Evolutionary conservation across 352 stramenopile species (phyloP).

Genomic region (Globisporangium carolinianum): DNA sequence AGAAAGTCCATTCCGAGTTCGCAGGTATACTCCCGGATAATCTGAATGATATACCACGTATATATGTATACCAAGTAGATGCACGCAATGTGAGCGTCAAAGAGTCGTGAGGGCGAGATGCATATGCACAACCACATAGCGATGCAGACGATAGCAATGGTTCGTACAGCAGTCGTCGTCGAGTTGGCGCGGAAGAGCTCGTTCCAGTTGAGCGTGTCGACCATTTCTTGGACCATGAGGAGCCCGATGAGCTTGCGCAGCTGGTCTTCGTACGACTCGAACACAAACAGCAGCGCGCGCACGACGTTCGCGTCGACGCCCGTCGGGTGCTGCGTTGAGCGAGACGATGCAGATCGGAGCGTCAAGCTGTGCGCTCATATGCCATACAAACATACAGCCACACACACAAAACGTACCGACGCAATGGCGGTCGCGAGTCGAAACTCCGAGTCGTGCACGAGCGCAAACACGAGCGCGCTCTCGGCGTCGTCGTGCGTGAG

Average conservation of each 20-base stretch:
- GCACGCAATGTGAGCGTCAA: not conserved
- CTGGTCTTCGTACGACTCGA: slow-evolving; percentile 68
- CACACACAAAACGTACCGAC: slow-evolving; percentile 19
- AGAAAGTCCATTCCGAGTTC: slow-evolving; percentile 64
- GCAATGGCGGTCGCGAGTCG: slow-evolving; percentile 53
- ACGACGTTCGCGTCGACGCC: slow-evolving; percentile 50
- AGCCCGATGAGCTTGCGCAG: slow-evolving; percentile 55
- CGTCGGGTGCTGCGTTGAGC: slow-evolving; percentile 11
- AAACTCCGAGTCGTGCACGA: slow-evolving; percentile 76
- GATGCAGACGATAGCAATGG: not conserved
- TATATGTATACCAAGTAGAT: no score
- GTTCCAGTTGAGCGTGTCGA: slow-evolving; percentile 76
- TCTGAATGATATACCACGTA: slow-evolving; percentile 10
- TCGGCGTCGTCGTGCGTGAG: slow-evolving; percentile 60
- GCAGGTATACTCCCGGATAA: slow-evolving; percentile 75
- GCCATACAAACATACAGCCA: not conserved
- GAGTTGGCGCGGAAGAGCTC: slow-evolving; percentile 80
- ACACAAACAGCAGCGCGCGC: slow-evolving; percentile 63
- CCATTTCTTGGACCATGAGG: slow-evolving; percentile 76
- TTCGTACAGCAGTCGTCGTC: slow-evolving; percentile 43
- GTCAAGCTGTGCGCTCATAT: no score
- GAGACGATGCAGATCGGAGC: not conserved
- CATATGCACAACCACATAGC: not conserved
- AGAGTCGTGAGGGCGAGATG: not conserved
- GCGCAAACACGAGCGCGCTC: slow-evolving; percentile 61